Base-by-base conservation (phyloP, 2,329 filamentous ascomycete species). In the Lecanicillium sp. region DNA sequence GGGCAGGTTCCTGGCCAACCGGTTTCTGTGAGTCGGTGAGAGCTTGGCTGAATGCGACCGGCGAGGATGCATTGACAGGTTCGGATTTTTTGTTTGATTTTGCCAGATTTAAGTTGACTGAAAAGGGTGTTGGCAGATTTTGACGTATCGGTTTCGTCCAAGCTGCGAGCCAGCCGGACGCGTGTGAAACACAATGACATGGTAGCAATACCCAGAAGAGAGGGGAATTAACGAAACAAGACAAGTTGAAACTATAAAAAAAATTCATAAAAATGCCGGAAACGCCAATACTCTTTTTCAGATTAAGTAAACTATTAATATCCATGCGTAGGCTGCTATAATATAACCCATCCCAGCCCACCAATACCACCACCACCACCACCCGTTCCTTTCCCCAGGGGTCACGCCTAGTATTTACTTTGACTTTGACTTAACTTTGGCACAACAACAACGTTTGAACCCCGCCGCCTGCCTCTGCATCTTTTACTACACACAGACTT, bases 361-460 rank as follows among this genome's bases (percentile, higher is more conserved):
- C 44, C 26, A 39, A 40, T 39, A 47, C 35, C n/a, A n/a, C 33
- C 23, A 38, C 33, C 33, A 38, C 26, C 23, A 15, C 14, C 14
- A 21, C 30, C 7, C 29, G 5, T 23, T 36, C 33, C 11, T 11
- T 19, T n/a, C n/a, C n/a, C 35, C 36, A 33, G 36, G 44, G 44
- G 44, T 36, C 44, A 40, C 12, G n/a, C n/a, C n/a, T n/a, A n/a
- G n/a, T n/a, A n/a, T n/a, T n/a, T n/a, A n/a, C n/a, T n/a, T n/a
- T n/a, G n/a, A n/a, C n/a, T n/a, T n/a, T n/a, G n/a, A n/a, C 11
- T 26, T 33, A 8, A 47, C 35, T 48, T 41, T 35, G 17, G 45
- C 45, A 48, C 14, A 46, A 46, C 45, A 51, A 46, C 49, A 46
- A 33, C 41, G 27, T 39, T 39, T 37, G 38, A 27, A 38, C 37